Evolutionary conservation across 2,329 filamentous ascomycete genomes (phyloP).

Genomic region (Fusarium algeriense): DNA sequence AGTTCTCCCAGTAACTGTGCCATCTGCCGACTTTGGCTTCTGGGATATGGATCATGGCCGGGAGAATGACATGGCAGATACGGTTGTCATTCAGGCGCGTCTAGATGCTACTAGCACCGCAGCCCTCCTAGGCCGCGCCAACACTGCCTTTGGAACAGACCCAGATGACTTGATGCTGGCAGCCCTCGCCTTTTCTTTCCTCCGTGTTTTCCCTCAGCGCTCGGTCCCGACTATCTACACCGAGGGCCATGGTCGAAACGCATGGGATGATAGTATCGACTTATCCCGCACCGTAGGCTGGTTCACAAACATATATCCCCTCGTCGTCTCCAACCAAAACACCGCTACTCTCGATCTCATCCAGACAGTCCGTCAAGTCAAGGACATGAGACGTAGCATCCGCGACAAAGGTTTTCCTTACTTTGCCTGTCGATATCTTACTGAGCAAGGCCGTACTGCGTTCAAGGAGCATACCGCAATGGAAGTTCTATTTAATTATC

Average conservation of each 20-base stretch:
- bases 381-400: not conserved
- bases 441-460: not conserved
- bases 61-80: not conserved
- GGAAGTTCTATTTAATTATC: not conserved
- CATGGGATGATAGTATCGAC: not conserved
- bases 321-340: not conserved
- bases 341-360: not conserved
- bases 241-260: not conserved
- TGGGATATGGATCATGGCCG: not conserved
- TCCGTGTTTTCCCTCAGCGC: not conserved
- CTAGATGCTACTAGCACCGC: not conserved
- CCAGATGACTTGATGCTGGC: not conserved
- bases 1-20: not conserved
- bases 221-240: not conserved
- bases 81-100: not conserved
- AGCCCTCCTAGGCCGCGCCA: not conserved
- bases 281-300: not conserved
- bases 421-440: not conserved
- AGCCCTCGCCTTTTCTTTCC: not conserved
- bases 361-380: not conserved
- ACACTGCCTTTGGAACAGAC: not conserved
- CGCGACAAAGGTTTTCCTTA: not conserved
- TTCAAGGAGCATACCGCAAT: not conserved
- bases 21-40: not conserved
- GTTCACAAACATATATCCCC: not conserved